Evolutionary conservation across 371 early-diverging fungal species (phyloP), one percentile per base, ranked within the genome.

Genomic region (Blakeslea trispora): DNA sequence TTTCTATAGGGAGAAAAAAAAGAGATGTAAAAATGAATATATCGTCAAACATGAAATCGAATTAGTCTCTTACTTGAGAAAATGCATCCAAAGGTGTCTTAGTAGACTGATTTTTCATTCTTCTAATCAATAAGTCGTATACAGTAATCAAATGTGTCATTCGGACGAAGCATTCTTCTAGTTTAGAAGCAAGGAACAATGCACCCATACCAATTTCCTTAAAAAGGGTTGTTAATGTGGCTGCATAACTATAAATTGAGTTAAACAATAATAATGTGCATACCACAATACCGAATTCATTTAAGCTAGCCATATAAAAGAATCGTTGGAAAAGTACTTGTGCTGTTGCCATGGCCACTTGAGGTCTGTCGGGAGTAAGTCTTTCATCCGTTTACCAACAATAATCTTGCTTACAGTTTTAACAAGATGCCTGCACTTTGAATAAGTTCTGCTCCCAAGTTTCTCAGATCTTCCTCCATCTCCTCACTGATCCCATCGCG

Each of bases 301-400:
- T 83, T 13, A 94, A 68, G 4, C 93, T 86, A 0, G 92, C 86
- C 56, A 88, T 74, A 55, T 81, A 92, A 72, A 85, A 98, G 81
- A 96, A 96, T 8, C 98, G 87, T 55, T 95, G 94, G 45, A 96
- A 86, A 22, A 98, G 75, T 2, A 94, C 91, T 68, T 96, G 95
- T 1, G 96, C 96, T n/a, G 95, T 95, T 4, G 96, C 94, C 84
- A 95, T 91, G 0, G 93, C 91, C 8, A 91, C 89, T 53, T 98
- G 98, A 14, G 97, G 96, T 28, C 95, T 94, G 70, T 17, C 39
- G 24, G 48, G 2, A 42, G 18, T 32, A 21, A 28, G 21, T 15
- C 21, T 31, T 34, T 18, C 3, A 19, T 6, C 11, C 15, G 15
- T 18, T 34, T 45, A 19, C 34, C 37, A n/a, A 21, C 10, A 39